Conservation (phyloP, 129 eudicot genomes). For the Helianthus tuberosus region DNA sequence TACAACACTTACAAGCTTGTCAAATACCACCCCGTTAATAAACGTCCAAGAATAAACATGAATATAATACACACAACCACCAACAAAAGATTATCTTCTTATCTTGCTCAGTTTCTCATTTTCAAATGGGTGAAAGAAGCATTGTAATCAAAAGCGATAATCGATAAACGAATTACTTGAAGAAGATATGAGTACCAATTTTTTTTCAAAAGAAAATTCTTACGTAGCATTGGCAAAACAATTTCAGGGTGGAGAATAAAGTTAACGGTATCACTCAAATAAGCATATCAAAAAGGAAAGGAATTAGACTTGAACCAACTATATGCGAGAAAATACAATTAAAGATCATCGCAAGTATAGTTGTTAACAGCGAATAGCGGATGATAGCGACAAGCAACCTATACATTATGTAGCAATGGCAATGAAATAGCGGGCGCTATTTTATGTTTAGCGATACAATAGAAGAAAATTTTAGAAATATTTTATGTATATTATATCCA, state of each 20-base stretch:
- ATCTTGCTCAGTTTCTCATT: neutral
- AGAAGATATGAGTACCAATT: neutral
- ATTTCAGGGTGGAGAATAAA: neutral
- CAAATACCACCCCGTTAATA: slow-evolving; percentile 10
- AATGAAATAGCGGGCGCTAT: no score
- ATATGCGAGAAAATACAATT: neutral
- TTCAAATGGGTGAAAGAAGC: slow-evolving; percentile 5
- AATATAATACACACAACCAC: neutral
- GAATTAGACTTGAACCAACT: slow-evolving; percentile 4
- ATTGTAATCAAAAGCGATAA: neutral
- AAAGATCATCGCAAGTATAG: neutral
- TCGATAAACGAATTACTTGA: neutral
- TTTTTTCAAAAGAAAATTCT: neutral
- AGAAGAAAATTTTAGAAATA: no score
- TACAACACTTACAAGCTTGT: neutral
- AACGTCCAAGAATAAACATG: neutral
- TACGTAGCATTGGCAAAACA: neutral
- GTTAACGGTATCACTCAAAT: neutral
- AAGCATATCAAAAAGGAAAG: neutral
- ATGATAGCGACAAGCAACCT: no score
- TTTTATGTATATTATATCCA: no score
- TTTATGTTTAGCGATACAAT: no score
- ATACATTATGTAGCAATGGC: no score
- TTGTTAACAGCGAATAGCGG: no score
- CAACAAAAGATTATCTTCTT: slow-evolving; percentile 3